Base-by-base conservation (phyloP, 352 stramenopile species). In the Albugo candida region DNA sequence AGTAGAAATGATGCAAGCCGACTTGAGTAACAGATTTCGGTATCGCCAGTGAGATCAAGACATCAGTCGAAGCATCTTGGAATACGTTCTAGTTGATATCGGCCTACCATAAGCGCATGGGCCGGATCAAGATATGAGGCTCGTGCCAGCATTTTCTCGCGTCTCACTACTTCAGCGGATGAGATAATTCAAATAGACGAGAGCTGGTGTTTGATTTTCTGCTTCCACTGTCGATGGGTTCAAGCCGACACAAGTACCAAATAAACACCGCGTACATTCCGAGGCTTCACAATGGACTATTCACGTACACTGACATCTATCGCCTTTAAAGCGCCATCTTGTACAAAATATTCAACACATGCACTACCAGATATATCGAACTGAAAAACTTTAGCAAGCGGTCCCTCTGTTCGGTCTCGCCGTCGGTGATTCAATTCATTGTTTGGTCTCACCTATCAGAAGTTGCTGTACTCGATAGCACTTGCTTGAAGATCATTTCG, bases 391-490 rank as follows among this genome's bases (percentile, higher is more conserved):
- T 58, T 8, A 87, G 54, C 0, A 54, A 56, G 18, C 54, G 54
- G 11, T 85, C 51, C 0, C 62, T 70, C 37, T 75, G 69, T 31
- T 31, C 41, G 31, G 56, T 61, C 19, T 83, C 59, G 36, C 77
- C 65, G 16, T 87, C 67, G 10, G 77, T 71, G 19, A 92, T 71
- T 54, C 61, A 81, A 49, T 69, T 75, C n/a, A 87, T 65, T 24
- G 88, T 71, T 18, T 85, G 70, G 17, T 85, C 70, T 45, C 72
- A 88, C 0, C 53, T 74, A 13, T 75, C 65, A 1, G 70, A 64
- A 65, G 84, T 83, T 36, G 81, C 79, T 16, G 74, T 63, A 44
- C 67, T 83, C n/a, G 76, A 78, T 18, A 89, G 70, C 6, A 84
- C 74, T 36, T 83, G 66, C 43, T 85, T 63, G 13, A 92, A 55